These are phyloP conservation scores for Brassica juncea DNA, from an alignment of 345 rosid genomes.

Conservation along the genomic window DNA sequence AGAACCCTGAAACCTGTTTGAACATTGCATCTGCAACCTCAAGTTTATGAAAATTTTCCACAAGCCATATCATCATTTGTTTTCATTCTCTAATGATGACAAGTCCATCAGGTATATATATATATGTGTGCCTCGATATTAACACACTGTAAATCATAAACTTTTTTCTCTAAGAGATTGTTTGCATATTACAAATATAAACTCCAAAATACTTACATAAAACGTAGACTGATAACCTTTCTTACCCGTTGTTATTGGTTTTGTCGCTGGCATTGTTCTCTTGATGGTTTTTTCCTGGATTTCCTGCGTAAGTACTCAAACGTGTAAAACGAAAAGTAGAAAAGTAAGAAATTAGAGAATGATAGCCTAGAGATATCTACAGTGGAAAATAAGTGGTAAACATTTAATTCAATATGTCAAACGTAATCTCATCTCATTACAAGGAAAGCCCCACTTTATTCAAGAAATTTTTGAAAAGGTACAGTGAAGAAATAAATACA, in stretches of 20 bases:
- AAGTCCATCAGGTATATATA: neutral
- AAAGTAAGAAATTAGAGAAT: neutral
- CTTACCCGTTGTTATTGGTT: constrained; percentile 28
- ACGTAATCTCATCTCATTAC: constrained; percentile 35
- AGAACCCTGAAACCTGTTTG: constrained; percentile 94
- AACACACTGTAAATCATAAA: neutral
- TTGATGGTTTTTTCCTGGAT: constrained; percentile 49
- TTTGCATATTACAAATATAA: constrained; percentile 1
- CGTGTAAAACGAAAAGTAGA: constrained; percentile 24
- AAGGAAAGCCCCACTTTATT: neutral
- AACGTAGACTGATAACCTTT: neutral
- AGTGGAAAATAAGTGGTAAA: neutral
- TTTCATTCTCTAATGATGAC: constrained; percentile 7
- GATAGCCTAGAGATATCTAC: neutral
- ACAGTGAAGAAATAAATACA: constrained; percentile 30
- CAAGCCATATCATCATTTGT: constrained; percentile 16
- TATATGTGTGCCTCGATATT: neutral
- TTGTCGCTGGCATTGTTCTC: constrained; percentile 41
- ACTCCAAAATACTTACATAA: neutral
- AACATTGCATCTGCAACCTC: constrained; percentile 73
- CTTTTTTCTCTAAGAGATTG: neutral
- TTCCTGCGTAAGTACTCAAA: constrained; percentile 37
- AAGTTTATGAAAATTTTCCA: constrained; percentile 38
- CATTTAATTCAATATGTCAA: neutral
- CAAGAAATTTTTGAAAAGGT: neutral